Conservation (phyloP, 306 rosid genomes). For the Rosa multiflora region DNA sequence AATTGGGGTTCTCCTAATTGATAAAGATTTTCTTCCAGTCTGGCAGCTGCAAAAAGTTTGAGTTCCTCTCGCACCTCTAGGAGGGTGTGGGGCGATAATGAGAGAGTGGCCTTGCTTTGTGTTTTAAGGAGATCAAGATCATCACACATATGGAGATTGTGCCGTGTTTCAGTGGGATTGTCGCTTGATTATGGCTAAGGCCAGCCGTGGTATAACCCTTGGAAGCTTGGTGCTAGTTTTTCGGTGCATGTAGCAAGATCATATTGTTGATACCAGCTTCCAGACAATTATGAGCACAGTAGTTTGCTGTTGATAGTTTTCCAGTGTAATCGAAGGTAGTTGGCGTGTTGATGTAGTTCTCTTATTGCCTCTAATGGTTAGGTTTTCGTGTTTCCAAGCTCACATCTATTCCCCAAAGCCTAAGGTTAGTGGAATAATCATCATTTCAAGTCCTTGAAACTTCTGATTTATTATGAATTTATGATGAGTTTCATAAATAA, state of each 20-base stretch:
- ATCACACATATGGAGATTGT: slow-evolving; percentile 89
- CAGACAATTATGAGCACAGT: slow-evolving; percentile 35
- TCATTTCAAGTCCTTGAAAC: slow-evolving; percentile 8
- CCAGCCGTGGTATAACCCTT: slow-evolving; percentile 25
- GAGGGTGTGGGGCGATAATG: slow-evolving; percentile 93
- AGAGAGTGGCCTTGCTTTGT: slow-evolving; percentile 56
- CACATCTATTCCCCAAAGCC: slow-evolving; percentile 47
- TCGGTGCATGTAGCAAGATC: slow-evolving; percentile 17
- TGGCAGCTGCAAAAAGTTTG: slow-evolving; percentile 77
- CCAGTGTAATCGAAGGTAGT: slow-evolving; percentile 25
- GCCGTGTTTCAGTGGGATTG: slow-evolving; percentile 89
- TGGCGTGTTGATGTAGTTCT: slow-evolving; percentile 43
- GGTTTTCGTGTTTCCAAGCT: slow-evolving; percentile 77
- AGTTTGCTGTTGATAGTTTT: slow-evolving; percentile 36
- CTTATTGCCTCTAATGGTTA: slow-evolving; percentile 50
- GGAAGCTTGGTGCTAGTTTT: slow-evolving; percentile 42
- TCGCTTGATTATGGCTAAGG: slow-evolving; percentile 97
- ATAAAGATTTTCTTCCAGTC: slow-evolving; percentile 72
- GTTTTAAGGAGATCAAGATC: slow-evolving; percentile 66
- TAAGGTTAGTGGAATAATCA: slow-evolving; percentile 55
- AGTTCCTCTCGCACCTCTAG: slow-evolving; percentile 84
- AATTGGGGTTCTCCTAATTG: slow-evolving; percentile 45
- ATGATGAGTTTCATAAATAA: slow-evolving; percentile 16
- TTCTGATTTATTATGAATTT: slow-evolving; percentile 20
- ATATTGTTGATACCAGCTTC: slow-evolving; percentile 36